Base-by-base conservation (phyloP, 257 asterid genomes). In the Mitragyna speciosa region DNA sequence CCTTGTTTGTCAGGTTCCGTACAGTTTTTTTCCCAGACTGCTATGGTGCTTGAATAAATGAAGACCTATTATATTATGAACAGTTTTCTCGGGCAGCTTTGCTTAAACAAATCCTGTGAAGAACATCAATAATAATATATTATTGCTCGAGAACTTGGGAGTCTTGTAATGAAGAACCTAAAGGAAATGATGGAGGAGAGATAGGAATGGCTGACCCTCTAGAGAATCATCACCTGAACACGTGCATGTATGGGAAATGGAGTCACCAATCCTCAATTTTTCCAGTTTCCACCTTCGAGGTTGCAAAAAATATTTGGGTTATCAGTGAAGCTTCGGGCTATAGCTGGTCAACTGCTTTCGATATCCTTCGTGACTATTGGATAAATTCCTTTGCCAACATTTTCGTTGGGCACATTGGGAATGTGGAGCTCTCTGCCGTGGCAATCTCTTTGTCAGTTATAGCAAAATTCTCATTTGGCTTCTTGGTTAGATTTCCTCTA, bases 341-440 rank as follows among this genome's bases (percentile, higher is more conserved):
- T 95, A 73, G 99, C 97, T 41, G 91, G 92, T 17, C 99, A 31
- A 93, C 93, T 72, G 98, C 98, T 77, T 93, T 95, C 91, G 93
- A 95, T 80, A 93, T 95, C 80, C 80, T 95, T n/a, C 93, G 99
- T 71, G 92, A 92, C 61, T 95, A 95, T 65, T 98, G 99, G 79
- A 86, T 93, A 70, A 95, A 95, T 83, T 95, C 99, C 0, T 90
- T 95, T 82, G 93, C 98, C 2, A 93, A 83, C 84, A 93, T 93
- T 68, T 92, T 95, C 31, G 94, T 95, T 9, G 99, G 99, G 8
- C 99, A 95, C 68, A 89, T 93, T 78, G 99, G 99, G 48, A 91
- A 95, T 75, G 86, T 95, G 5, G 98, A 95, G 91, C 97, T 95
- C 78, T 95, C 99, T 48, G 92, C 97, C 4, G 93, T 93, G 47